Conservation (phyloP, 495 filamentous ascomycete genomes). For the Beverwykella pulmonaria region DNA sequence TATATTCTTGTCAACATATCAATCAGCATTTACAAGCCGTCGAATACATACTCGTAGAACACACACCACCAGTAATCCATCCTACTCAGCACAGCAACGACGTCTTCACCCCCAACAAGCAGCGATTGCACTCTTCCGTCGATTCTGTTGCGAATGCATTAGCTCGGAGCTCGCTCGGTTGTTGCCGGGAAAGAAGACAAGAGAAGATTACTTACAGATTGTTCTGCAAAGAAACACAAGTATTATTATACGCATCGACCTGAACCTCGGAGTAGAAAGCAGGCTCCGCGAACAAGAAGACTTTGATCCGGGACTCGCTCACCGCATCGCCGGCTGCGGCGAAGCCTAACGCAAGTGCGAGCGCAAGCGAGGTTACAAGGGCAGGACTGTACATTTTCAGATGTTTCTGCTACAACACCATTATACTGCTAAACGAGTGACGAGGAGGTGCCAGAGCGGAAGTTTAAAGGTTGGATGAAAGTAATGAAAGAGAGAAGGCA, state of each 20-base stretch:
- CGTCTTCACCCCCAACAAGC: slow-evolving; percentile 19
- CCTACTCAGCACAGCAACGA: slow-evolving; percentile 1
- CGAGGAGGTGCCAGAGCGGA: too few relatives aligned
- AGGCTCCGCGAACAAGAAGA: slow-evolving; percentile 20
- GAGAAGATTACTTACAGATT: slow-evolving; percentile 18
- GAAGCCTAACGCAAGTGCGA: not conserved
- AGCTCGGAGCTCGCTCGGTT: not conserved
- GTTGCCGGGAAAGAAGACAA: not conserved
- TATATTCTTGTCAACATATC: not conserved
- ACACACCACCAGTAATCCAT: slow-evolving; percentile 22
- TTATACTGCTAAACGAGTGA: not conserved
- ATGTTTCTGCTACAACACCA: not conserved
- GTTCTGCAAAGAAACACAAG: slow-evolving; percentile 17
- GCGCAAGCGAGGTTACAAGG: not conserved
- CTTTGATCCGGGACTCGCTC: slow-evolving; percentile 17
- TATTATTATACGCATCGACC: slow-evolving; percentile 17
- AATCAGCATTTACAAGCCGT: not conserved
- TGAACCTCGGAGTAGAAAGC: slow-evolving; percentile 14
- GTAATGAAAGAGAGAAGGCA: too few relatives aligned
- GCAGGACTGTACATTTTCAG: not conserved
- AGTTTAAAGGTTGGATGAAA: too few relatives aligned
- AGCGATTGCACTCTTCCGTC: slow-evolving; percentile 19
- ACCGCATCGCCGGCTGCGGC: slow-evolving; percentile 1
- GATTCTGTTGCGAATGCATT: slow-evolving; percentile 7
- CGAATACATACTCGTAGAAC: slow-evolving; percentile 24